Conservation (phyloP, 352 stramenopile genomes). For the Phytopythium helicoides region DNA sequence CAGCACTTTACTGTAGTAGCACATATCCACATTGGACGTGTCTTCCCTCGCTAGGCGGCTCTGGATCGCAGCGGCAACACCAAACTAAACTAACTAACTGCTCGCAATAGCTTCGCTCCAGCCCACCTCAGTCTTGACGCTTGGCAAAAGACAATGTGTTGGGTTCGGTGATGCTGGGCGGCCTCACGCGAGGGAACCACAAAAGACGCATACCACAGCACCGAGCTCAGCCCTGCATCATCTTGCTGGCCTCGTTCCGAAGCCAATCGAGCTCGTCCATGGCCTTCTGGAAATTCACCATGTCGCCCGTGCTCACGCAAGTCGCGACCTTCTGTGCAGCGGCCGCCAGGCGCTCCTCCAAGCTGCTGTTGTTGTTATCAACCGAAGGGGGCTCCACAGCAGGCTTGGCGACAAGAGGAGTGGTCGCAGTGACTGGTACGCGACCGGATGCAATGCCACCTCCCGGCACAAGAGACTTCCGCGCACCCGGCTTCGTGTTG, state of each 20-base stretch:
- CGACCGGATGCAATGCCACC: slow-evolving; percentile 32
- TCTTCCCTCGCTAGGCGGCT: slow-evolving; percentile 2
- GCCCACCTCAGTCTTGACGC: neutral
- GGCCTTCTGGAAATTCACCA: slow-evolving; percentile 75
- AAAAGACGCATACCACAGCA: neutral
- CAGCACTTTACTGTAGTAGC: slow-evolving; percentile 3
- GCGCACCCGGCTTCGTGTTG: slow-evolving; percentile 45
- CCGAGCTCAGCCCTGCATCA: slow-evolving; percentile 57
- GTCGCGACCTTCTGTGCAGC: slow-evolving; percentile 69
- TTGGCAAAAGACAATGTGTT: slow-evolving; percentile 6
- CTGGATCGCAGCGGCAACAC: slow-evolving; percentile 2
- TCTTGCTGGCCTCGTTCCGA: slow-evolving; percentile 71
- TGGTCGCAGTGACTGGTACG: neutral
- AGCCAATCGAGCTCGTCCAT: slow-evolving; percentile 82
- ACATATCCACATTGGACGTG: slow-evolving; percentile 10
- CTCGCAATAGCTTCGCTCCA: neutral
- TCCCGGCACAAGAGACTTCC: slow-evolving; percentile 47
- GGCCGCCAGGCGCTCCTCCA: slow-evolving; percentile 67
- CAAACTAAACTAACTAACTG: slow-evolving; percentile 13
- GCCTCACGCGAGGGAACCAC: neutral
- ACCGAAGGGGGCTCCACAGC: slow-evolving; percentile 6
- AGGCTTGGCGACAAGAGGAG: slow-evolving; percentile 12
- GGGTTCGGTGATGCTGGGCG: slow-evolving; percentile 9
- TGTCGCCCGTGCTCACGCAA: slow-evolving; percentile 76
- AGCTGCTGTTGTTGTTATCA: slow-evolving; percentile 15